Conservation (phyloP, 352 stramenopile genomes). For the Phytophthora aleatoria region DNA sequence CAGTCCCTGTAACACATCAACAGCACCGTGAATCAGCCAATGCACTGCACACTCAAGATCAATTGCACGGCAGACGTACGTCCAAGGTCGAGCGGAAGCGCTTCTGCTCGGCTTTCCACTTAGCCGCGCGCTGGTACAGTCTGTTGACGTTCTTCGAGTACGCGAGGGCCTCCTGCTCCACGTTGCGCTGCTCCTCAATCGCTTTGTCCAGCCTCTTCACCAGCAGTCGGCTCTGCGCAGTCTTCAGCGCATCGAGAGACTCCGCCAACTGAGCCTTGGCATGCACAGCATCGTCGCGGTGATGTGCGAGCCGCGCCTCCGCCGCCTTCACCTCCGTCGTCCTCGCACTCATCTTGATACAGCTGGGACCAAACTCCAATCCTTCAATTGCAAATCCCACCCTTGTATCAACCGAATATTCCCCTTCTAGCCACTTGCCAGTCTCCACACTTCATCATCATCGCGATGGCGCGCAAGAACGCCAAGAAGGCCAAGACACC, state of each 20-base stretch:
- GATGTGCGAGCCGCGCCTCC: slow-evolving; percentile 37
- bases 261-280: slow-evolving; percentile 40
- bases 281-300: slow-evolving; percentile 36
- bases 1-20: slow-evolving; percentile 36
- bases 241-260: slow-evolving; percentile 46
- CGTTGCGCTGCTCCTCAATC: slow-evolving; percentile 55
- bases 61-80: slow-evolving; percentile 20
- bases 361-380: background rate
- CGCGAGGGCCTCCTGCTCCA: slow-evolving; percentile 62
- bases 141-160: slow-evolving; percentile 66
- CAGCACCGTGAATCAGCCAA: slow-evolving; percentile 1
- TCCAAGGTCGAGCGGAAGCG: slow-evolving; percentile 55
- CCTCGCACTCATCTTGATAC: slow-evolving; percentile 18
- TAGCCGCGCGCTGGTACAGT: slow-evolving; percentile 46
- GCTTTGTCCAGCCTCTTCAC: slow-evolving; percentile 53
- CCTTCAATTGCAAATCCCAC: slow-evolving; percentile 17
- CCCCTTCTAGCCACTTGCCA: slow-evolving; percentile 1
- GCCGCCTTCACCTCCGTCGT: slow-evolving; percentile 36
- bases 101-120: slow-evolving; percentile 74
- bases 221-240: slow-evolving; percentile 44
- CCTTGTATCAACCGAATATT: slow-evolving; percentile 16
- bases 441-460: slow-evolving; percentile 12
- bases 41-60: background rate
- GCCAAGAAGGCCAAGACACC: slow-evolving; percentile 24
- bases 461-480: slow-evolving; percentile 35